Evolutionary conservation across 306 rosid genomes (phyloP), one percentile per base, ranked within the genome.

Genomic region (Quercus alba): DNA sequence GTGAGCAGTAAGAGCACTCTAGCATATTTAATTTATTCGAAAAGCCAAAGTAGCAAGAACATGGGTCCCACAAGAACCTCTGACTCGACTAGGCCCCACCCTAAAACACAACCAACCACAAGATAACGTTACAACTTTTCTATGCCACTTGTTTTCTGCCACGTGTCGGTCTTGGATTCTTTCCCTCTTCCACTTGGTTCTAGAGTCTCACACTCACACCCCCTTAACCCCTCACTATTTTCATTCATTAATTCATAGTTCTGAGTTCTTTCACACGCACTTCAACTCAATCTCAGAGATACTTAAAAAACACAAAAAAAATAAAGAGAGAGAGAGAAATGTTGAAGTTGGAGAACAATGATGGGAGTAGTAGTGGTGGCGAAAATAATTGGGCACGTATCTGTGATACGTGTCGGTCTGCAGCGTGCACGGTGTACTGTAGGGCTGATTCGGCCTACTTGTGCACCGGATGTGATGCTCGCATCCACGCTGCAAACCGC

Each of bases 321-420:
- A 86, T 10, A 59, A 23, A 13, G 70, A 46, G 56, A 35, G 31
- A 30, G 2, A 30, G 0, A 10, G 1, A 20, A 4, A 79, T 88
- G 94, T 73, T 90, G 89, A 90, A 91, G 30, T 76, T 78, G 1
- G 84, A 84, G 55, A 75, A 52, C 18, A 38, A 21, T 11, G 58
- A 28, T 21, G 58, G 63, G 20, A 41, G 74, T 12, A 63, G 72
- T 11, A 41, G 26, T 20, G 51, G 70, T 28, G 71, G 56, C 4
- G 56, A 59, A 25, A 77, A 57, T 14, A 81, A 73, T 5, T 84
- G 92, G 90, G 73, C 97, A 2, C 94, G 95, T n/a, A 75, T 70
- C 2, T 88, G 98, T 30, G 91, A 93, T 81, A 83, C 97, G 19
- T 94, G 98, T 81, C 84, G 80, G 17, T 74, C 90, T 0, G 91